A percentile compares a stretch with the other conserved stretches of the same genome.
Conservation (phyloP, 2,329 filamentous ascomycete genomes). For the Penicillium corylophilum region DNA sequence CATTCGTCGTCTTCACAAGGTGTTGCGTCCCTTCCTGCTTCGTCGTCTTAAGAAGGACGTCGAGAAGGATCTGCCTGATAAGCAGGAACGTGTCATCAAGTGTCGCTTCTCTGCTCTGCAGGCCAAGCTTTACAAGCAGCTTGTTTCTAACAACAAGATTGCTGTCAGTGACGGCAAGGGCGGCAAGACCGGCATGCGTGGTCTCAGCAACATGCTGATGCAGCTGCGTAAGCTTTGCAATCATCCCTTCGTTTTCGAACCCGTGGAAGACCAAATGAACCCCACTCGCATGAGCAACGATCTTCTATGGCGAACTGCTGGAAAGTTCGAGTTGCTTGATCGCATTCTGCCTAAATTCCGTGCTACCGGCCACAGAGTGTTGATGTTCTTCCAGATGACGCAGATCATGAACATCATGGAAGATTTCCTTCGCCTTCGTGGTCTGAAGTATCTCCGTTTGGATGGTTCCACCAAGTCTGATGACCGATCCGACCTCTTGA, state of each 20-base stretch:
- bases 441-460: constrained; percentile 82
- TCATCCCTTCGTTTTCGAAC: constrained; percentile 97
- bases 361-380: constrained; percentile 83
- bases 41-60: constrained; percentile 99
- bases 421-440: constrained; percentile 84
- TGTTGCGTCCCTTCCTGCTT: constrained; percentile 92
- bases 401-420: constrained; percentile 99
- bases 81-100: constrained; percentile 98
- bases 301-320: constrained; percentile 88
- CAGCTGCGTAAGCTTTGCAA: constrained; percentile 98
- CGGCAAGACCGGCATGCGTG: constrained; percentile 88
- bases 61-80: constrained; percentile 97
- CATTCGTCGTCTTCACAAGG: constrained; percentile 97
- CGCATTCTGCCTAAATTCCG: constrained; percentile 91
- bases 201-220: constrained; percentile 99
- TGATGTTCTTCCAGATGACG: constrained; percentile 99
- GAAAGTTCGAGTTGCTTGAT: constrained; percentile 96
- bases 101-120: constrained; percentile 97
- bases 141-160: constrained; percentile 92
- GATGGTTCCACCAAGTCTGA: constrained; percentile 98
- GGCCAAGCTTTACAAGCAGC: constrained; percentile 92
- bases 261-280: constrained; percentile 98
- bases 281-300: constrained; percentile 86
- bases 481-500: constrained; percentile 87
- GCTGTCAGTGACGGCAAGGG: constrained; percentile 93